phyloP scores from a whole-genome alignment of 2,329 filamentous ascomycete species.

The Arthroderma uncinatum region DNA sequence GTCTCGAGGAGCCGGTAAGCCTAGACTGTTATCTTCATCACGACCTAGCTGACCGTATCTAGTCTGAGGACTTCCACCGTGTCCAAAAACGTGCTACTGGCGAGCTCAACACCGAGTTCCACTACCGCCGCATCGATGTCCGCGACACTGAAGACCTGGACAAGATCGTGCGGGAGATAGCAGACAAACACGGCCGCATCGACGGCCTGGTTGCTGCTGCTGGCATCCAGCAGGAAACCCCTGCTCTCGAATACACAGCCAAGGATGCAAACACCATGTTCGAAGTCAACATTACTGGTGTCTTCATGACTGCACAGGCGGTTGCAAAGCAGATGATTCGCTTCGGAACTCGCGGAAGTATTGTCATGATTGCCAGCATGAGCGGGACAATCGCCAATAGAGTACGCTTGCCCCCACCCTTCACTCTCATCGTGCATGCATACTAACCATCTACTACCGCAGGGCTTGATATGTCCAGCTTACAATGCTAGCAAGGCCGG shows the following conservation, averaged over 20 bases:
- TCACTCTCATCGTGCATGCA: neutral
- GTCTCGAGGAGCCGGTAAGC: constrained; percentile 19
- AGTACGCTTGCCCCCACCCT: constrained; percentile 20
- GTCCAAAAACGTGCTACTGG: constrained; percentile 53
- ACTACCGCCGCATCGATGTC: constrained; percentile 72
- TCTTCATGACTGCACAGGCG: constrained; percentile 54
- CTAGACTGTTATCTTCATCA: neutral
- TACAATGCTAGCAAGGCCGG: constrained; percentile 42
- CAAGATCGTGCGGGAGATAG: constrained; percentile 56
- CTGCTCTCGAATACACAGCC: constrained; percentile 64
- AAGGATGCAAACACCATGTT: constrained; percentile 54
- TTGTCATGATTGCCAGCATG: constrained; percentile 54
- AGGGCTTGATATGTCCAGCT: constrained; percentile 39
- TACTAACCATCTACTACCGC: neutral
- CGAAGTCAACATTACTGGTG: constrained; percentile 50
- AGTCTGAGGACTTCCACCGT: constrained; percentile 50
- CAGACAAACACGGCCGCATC: constrained; percentile 56
- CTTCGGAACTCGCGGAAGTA: constrained; percentile 46
- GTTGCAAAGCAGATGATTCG: constrained; percentile 44
- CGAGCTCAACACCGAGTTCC: constrained; percentile 55
- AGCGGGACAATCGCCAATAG: constrained; percentile 49
- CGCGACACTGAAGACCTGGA: constrained; percentile 59
- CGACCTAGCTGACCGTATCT: neutral
- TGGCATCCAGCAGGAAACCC: constrained; percentile 65
- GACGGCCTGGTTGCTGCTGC: constrained; percentile 69